A percentile compares a stretch with the other conserved stretches of the same genome.
These are phyloP conservation scores for Sonneratia alba DNA, from an alignment of 345 rosid genomes.

Conservation along the genomic window DNA sequence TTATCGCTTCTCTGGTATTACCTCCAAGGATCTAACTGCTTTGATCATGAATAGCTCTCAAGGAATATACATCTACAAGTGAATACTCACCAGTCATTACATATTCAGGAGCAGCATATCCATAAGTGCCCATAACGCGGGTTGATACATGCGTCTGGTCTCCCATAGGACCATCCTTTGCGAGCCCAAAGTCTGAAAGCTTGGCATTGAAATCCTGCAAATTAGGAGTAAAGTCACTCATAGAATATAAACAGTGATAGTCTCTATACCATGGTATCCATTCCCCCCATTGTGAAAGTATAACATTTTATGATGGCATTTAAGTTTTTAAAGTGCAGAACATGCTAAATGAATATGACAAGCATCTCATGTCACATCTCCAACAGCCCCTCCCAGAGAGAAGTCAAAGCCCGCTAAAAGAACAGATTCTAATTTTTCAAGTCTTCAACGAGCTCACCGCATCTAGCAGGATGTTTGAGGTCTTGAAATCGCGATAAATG, in stretches of 20 bases:
- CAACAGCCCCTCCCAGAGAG: background rate
- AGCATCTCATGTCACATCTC: background rate
- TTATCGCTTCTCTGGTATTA: background rate
- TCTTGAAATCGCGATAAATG: slow-evolving; percentile 35
- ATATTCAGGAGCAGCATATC: slow-evolving; percentile 38
- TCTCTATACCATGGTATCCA: background rate
- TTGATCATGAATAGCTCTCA: background rate
- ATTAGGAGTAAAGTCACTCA: background rate
- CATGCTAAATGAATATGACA: background rate
- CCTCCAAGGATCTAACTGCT: background rate
- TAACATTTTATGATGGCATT: background rate
- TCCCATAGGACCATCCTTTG: slow-evolving; percentile 37
- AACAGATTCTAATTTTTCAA: background rate
- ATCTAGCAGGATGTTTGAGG: slow-evolving; percentile 32
- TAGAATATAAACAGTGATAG: background rate
- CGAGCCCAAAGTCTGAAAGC: slow-evolving; percentile 39
- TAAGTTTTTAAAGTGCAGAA: background rate
- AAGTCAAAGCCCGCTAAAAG: background rate
- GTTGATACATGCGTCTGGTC: slow-evolving; percentile 37
- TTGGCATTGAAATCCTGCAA: slow-evolving; percentile 33
- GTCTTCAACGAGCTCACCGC: slow-evolving; percentile 15
- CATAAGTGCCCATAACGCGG: slow-evolving; percentile 39
- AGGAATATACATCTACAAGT: background rate
- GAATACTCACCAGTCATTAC: slow-evolving; percentile 28
- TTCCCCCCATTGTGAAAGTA: background rate